These are phyloP conservation scores for Talaromyces sp. DNA, from an alignment of 2,329 filamentous ascomycete species.

Conservation along the genomic window DNA sequence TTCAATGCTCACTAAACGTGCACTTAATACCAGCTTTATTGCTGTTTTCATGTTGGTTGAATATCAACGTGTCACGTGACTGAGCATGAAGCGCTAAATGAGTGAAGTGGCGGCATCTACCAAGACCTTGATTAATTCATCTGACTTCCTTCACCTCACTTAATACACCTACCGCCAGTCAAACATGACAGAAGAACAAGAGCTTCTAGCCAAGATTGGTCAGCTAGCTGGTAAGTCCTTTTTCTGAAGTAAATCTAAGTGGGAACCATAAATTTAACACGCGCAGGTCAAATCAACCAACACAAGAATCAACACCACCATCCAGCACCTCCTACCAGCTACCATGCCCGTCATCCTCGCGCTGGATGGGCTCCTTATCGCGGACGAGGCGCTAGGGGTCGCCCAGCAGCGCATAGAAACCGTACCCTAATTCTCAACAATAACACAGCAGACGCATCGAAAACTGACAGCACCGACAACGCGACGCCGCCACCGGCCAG, in stretches of 20 bases:
- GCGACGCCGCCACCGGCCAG: constrained; percentile 18
- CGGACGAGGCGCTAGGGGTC: constrained; percentile 38
- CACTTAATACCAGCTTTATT: too few species aligned
- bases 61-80: constrained; percentile 20
- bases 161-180: background rate
- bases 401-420: constrained; percentile 48
- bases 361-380: constrained; percentile 45
- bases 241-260: constrained; percentile 11
- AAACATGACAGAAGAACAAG: constrained; percentile 53
- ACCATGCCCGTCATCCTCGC: constrained; percentile 26
- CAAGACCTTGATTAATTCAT: background rate
- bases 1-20: too few species aligned
- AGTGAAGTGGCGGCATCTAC: constrained; percentile 3
- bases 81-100: background rate
- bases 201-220: constrained; percentile 55
- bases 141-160: background rate
- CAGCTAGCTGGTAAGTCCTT: constrained; percentile 52
- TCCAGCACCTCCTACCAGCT: constrained; percentile 24
- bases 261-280: constrained; percentile 16
- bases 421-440: constrained; percentile 65
- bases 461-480: constrained; percentile 8
- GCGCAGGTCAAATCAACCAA: constrained; percentile 71
- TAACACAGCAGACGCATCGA: constrained; percentile 18
- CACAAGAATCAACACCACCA: constrained; percentile 60
- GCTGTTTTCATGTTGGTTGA: background rate